Base-by-base conservation (phyloP, 164 flowering plant species). In the Vitis amurensis region DNA sequence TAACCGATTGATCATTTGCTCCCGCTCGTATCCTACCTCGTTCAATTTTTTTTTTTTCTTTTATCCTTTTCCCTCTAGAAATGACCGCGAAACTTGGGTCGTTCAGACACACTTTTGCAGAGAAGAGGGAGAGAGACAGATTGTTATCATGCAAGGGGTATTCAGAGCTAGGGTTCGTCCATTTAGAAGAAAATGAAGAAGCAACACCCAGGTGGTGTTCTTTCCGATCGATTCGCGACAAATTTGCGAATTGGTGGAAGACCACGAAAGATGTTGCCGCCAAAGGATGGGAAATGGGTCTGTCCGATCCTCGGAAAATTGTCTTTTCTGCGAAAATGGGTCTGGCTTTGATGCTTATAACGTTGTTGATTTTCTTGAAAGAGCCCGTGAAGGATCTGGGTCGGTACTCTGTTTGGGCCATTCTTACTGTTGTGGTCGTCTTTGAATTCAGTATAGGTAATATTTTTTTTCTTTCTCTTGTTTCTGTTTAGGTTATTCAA, bases 401-500 rank as follows among this genome's bases (percentile, higher is more conserved):
- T 49, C 79, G 70, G 50, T 80, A 88, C 72, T 90, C 87, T 7
- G 88, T 91, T 50, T 95, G 99, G 99, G 98, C 96, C 1, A 81
- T 95, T 51, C 88, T 95, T 29, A 91, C 98, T 11, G 92, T 93
- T 17, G 91, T 95, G 7, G 93, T 91, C 10, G 90, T 86, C 67
- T 95, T 95, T 73, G 99, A 95, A 73, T 95, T 93, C 78, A 93
- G 94, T 68, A 82, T 95, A 55, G 99, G 98, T 92, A 86, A 12
- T 30, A 19, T 19, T 50, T 62, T 48, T 2, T 50, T 64, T 6
- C 1, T 12, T 52, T 12, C 7, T 9, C 14, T 53, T 53, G 56
- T 1, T n/a, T 53, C n/a, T 12, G n/a, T 53, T 13, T 53, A 13
- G n/a, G 56, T 37, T 37, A 37, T 37, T 37, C 44, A 37, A 37